phyloP scores from a whole-genome alignment of 2,329 filamentous ascomycete genomes.

The Ophiostoma perfectum region DNA sequence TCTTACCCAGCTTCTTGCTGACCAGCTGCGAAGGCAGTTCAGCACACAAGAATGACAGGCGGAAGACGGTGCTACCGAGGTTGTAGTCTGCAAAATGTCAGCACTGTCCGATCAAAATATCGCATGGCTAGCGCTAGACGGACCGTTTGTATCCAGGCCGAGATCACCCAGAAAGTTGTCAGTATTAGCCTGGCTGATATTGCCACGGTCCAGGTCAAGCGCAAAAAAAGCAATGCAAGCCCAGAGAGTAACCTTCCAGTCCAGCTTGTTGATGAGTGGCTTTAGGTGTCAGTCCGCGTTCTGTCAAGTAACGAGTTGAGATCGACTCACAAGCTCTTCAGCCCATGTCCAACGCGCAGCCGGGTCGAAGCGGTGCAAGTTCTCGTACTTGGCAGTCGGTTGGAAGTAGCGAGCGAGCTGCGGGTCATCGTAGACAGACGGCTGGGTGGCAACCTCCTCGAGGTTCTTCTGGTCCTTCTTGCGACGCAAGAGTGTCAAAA shows the following conservation, averaged over 20 bases:
- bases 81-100: conserved; percentile 39
- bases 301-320: neutral
- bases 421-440: conserved; percentile 4
- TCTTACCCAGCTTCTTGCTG: conserved; percentile 43
- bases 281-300: conserved; percentile 21
- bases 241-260: conserved; percentile 33
- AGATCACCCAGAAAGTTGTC: conserved; percentile 33
- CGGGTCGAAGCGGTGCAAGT: conserved; percentile 54
- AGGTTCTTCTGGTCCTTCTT: conserved; percentile 14
- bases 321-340: conserved; percentile 41
- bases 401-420: conserved; percentile 2
- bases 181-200: conserved; percentile 35
- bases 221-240: conserved; percentile 36
- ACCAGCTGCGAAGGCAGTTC: conserved; percentile 60
- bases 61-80: conserved; percentile 50
- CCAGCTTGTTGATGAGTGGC: conserved; percentile 45
- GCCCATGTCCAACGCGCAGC: conserved; percentile 49
- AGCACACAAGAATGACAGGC: conserved; percentile 48
- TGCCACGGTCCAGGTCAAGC: conserved; percentile 37
- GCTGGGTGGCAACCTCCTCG: conserved; percentile 7
- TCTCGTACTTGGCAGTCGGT: conserved; percentile 52
- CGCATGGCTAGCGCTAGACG: neutral
- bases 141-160: conserved; percentile 34
- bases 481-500: conserved; percentile 2
- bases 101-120: neutral